Evolutionary conservation across 2,329 filamentous ascomycete species (phyloP).

Genomic region (Metarhizium rileyi): DNA sequence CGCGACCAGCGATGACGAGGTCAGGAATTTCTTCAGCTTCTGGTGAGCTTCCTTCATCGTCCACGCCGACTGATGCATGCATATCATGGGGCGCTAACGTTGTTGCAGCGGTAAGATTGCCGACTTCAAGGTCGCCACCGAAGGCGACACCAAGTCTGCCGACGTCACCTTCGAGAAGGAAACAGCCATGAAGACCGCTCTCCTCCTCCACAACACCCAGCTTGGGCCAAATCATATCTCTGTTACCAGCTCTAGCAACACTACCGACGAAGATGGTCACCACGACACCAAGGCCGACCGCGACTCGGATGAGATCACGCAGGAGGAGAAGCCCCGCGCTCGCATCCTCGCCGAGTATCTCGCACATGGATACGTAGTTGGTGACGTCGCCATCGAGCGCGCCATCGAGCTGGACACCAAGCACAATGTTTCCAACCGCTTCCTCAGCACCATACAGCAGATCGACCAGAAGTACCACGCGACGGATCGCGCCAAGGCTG

Average conservation of each 20-base stretch:
- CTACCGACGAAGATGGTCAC: constrained; percentile 52
- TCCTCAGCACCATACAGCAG: constrained; percentile 64
- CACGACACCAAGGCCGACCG: constrained; percentile 44
- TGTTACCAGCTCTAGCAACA: constrained; percentile 57
- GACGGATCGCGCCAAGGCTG: constrained; percentile 71
- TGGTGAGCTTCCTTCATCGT: constrained; percentile 46
- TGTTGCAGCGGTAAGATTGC: constrained; percentile 75
- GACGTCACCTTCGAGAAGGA: constrained; percentile 96
- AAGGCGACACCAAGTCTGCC: constrained; percentile 65
- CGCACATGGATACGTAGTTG: constrained; percentile 84
- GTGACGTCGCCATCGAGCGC: constrained; percentile 62
- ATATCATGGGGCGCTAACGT: neutral
- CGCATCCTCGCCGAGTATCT: constrained; percentile 95
- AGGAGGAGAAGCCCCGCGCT: constrained; percentile 93
- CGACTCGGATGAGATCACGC: constrained; percentile 62
- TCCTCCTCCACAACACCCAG: constrained; percentile 94
- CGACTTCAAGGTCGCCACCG: constrained; percentile 63
- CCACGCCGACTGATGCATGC: too few relatives aligned
- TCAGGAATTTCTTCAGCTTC: constrained; percentile 97
- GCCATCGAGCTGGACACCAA: constrained; percentile 83
- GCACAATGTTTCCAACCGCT: constrained; percentile 75
- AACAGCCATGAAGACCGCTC: constrained; percentile 91
- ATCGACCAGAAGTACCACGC: constrained; percentile 85
- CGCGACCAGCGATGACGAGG: constrained; percentile 78
- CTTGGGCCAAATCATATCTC: constrained; percentile 79